Conservation (phyloP, 345 rosid genomes). For the Eucalyptus erythrocorys region DNA sequence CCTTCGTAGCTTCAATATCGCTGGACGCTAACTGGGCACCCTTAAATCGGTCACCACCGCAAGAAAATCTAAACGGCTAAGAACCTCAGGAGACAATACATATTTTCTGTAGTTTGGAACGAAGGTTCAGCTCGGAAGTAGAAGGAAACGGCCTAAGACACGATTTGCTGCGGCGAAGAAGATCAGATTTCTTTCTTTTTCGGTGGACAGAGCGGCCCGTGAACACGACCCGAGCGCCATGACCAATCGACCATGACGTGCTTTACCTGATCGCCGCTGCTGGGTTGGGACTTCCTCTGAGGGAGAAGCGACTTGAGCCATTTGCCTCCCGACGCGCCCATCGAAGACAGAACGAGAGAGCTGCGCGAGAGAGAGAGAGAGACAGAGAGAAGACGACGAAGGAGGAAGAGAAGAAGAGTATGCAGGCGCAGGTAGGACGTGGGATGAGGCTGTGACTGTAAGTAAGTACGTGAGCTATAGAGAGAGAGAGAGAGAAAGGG, state of each 20-base stretch:
- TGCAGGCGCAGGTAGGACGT: not conserved
- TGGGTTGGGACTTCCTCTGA: not conserved
- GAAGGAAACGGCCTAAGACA: not conserved
- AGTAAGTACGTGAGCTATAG: not conserved
- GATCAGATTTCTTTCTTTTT: not conserved
- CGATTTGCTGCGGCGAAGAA: not conserved
- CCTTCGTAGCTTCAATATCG: not conserved
- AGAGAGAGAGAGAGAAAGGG: not conserved
- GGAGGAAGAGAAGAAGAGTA: not conserved
- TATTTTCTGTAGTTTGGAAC: not conserved
- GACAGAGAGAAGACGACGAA: no score
- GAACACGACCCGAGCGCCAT: not conserved
- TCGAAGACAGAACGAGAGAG: not conserved
- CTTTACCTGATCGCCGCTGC: not conserved
- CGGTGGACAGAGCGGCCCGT: not conserved
- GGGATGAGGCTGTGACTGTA: not conserved
- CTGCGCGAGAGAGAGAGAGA: not conserved
- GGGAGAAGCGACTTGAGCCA: conserved; percentile 2
- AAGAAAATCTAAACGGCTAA: not conserved
- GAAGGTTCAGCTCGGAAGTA: not conserved
- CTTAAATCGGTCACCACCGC: not conserved
- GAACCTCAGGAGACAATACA: not conserved
- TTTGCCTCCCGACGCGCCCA: conserved; percentile 1
- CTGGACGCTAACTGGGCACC: not conserved
- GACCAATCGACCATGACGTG: not conserved